phyloP scores from a whole-genome alignment of 2,329 filamentous ascomycete species.

The Neodidymelliopsis sp. region DNA sequence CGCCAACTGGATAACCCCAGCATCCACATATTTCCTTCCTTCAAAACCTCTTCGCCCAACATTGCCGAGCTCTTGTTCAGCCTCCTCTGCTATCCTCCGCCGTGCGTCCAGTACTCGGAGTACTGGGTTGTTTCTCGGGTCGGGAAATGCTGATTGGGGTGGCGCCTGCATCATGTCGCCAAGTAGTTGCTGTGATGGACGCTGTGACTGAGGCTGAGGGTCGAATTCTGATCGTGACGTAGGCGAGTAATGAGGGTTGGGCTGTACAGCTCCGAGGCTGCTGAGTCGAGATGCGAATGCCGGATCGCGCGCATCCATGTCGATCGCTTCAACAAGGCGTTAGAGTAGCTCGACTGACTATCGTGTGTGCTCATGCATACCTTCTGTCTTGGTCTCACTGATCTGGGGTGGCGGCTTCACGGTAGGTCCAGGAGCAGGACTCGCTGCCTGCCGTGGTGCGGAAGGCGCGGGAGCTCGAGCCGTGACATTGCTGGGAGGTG shows the following conservation, averaged over 20 bases:
- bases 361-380: too few species aligned
- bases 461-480: slow-evolving; percentile 39
- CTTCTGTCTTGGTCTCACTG: slow-evolving; percentile 48
- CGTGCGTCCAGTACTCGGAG: slow-evolving; percentile 62
- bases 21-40: slow-evolving; percentile 56
- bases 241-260: slow-evolving; percentile 63
- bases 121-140: slow-evolving; percentile 59
- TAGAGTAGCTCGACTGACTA: too few species aligned
- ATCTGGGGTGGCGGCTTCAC: slow-evolving; percentile 52
- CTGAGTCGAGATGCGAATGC: slow-evolving; percentile 83
- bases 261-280: slow-evolving; percentile 64
- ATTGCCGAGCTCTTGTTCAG: slow-evolving; percentile 61
- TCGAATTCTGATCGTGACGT: slow-evolving; percentile 59
- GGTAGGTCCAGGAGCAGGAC: slow-evolving; percentile 47
- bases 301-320: slow-evolving; percentile 67
- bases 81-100: slow-evolving; percentile 58
- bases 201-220: slow-evolving; percentile 37
- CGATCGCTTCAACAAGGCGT: slow-evolving; percentile 55
- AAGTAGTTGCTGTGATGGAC: slow-evolving; percentile 21
- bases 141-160: slow-evolving; percentile 42
- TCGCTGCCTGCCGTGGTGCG: slow-evolving; percentile 38
- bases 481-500: slow-evolving; percentile 47
- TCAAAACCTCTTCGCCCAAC: slow-evolving; percentile 51
- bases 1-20: slow-evolving; percentile 50
- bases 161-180: slow-evolving; percentile 44